A percentile compares a stretch with the other conserved stretches of the same genome.
phyloP scores from a whole-genome alignment of 768 basidiomycete species.

The Pilatotrama ljubarskyi region DNA sequence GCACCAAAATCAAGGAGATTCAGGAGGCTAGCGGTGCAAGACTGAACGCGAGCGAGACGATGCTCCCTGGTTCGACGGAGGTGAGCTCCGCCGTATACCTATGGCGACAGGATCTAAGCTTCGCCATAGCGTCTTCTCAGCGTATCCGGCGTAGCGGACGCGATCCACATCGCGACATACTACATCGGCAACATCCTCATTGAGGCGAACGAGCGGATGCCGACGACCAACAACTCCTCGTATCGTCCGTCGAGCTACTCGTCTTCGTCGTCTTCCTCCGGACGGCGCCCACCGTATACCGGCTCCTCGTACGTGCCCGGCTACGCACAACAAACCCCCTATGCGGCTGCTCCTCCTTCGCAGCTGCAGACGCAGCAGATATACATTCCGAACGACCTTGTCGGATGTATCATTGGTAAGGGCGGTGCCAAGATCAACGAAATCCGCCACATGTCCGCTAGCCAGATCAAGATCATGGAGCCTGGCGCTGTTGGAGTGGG shows the following conservation, averaged over 20 bases:
- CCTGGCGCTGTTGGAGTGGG: conserved; percentile 79
- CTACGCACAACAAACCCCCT: conserved; percentile 56
- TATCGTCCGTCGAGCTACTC: conserved; percentile 68
- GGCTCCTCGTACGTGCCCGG: conserved; percentile 75
- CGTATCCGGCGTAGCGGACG: conserved; percentile 97
- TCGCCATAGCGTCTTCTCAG: conserved; percentile 86
- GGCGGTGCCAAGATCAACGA: conserved; percentile 99
- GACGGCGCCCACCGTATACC: conserved; percentile 43
- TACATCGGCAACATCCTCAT: conserved; percentile 98
- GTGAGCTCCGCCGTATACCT: conserved; percentile 43
- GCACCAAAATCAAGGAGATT: conserved; percentile 98
- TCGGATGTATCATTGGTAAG: conserved; percentile 97
- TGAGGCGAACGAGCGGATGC: conserved; percentile 85
- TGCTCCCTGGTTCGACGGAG: conserved; percentile 99
- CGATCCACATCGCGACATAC: conserved; percentile 98
- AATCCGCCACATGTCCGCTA: conserved; percentile 92
- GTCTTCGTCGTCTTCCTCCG: neutral
- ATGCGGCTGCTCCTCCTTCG: conserved; percentile 32
- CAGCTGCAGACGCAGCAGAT: conserved; percentile 96
- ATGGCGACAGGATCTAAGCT: conserved; percentile 2
- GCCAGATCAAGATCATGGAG: conserved; percentile 98
- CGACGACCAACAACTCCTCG: conserved; percentile 53
- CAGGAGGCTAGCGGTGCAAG: conserved; percentile 97
- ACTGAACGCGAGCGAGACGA: conserved; percentile 95
- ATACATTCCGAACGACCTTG: conserved; percentile 96